Evolutionary conservation across 202 grass and related monocot genomes (phyloP).

Genomic region (Setaria italica): DNA sequence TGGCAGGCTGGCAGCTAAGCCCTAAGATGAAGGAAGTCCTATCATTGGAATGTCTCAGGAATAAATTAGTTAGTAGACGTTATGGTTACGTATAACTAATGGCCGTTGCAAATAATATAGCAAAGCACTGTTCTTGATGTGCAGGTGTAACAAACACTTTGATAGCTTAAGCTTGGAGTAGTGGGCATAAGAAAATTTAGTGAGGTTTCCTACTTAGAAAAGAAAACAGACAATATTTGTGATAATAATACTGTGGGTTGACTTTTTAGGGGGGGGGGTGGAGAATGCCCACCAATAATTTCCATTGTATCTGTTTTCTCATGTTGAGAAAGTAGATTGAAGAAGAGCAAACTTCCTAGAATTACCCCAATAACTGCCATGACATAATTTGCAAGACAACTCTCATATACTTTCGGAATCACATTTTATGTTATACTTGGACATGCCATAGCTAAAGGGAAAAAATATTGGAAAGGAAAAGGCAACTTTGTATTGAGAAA

Average conservation of each 20-base stretch:
- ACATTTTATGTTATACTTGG: background rate
- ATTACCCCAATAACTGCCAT: background rate
- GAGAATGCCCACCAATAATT: background rate
- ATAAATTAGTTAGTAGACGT: conserved; percentile 11
- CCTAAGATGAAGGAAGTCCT: background rate
- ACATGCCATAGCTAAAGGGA: background rate
- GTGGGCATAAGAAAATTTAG: background rate
- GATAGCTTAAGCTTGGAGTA: background rate
- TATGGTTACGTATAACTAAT: background rate
- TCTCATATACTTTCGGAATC: background rate
- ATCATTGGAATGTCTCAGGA: background rate
- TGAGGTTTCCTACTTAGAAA: background rate
- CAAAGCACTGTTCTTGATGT: background rate
- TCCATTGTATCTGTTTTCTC: background rate
- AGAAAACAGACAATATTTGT: background rate
- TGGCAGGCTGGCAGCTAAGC: background rate
- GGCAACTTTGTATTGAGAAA: background rate
- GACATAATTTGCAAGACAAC: background rate
- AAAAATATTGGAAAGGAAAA: background rate
- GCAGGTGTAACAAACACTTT: background rate
- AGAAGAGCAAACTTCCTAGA: background rate
- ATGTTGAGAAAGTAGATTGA: background rate
- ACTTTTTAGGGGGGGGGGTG: background rate
- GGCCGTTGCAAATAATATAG: background rate
- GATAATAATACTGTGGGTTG: background rate